Evolutionary conservation across 2,329 filamentous ascomycete species (phyloP).

Genomic region (Fusarium nurragi): DNA sequence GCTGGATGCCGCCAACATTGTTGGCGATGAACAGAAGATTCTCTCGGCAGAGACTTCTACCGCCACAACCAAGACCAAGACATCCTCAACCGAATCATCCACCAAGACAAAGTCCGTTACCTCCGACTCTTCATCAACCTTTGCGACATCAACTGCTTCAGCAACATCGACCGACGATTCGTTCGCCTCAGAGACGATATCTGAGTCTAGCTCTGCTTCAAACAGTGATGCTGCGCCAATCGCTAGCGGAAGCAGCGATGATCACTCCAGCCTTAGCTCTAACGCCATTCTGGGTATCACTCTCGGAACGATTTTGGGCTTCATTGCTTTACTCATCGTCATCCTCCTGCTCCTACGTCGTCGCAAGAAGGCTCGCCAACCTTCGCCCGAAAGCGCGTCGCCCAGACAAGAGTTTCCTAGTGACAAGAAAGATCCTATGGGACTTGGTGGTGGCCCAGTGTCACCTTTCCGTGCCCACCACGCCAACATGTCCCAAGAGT

Average conservation of each 20-base stretch:
- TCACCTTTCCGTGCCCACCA: constrained; percentile 61
- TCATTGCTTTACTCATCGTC: constrained; percentile 74
- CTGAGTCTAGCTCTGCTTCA: constrained; percentile 40
- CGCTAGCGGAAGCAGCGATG: constrained; percentile 38
- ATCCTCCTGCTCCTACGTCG: constrained; percentile 69
- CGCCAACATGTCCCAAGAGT: constrained; percentile 62
- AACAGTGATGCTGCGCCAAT: constrained; percentile 41
- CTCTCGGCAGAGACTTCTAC: constrained; percentile 43
- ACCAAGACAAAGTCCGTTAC: constrained; percentile 43
- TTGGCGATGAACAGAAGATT: constrained; percentile 59
- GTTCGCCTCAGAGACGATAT: constrained; percentile 40
- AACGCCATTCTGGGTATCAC: constrained; percentile 80
- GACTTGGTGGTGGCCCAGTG: constrained; percentile 56
- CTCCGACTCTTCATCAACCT: constrained; percentile 37
- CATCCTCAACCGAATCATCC: constrained; percentile 38
- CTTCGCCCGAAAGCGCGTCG: constrained; percentile 55
- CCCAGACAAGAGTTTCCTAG: constrained; percentile 53
- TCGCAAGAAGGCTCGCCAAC: constrained; percentile 58
- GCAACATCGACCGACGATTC: constrained; percentile 32
- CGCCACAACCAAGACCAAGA: constrained; percentile 22
- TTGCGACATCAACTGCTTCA: constrained; percentile 39
- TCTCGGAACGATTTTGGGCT: constrained; percentile 81
- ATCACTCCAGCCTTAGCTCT: constrained; percentile 51
- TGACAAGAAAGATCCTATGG: constrained; percentile 68
- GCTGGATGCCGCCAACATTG: constrained; percentile 74